Conservation (phyloP, 169 alveolate species). For the Eimeria praecox region DNA sequence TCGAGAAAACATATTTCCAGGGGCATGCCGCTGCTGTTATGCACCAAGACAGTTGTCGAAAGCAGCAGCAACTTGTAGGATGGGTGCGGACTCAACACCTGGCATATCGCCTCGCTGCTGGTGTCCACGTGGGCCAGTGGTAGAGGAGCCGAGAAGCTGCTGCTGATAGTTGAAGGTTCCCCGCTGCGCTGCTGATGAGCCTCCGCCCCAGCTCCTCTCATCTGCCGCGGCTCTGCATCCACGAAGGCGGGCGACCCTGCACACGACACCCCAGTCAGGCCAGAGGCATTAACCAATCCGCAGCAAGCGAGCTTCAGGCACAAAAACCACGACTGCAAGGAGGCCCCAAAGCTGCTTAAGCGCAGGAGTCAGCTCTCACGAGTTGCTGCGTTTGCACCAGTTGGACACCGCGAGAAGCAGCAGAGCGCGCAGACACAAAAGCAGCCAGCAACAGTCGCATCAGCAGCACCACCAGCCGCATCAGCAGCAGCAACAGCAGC, state of each 20-base stretch:
- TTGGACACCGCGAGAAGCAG: background rate
- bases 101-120: slow-evolving; percentile 84
- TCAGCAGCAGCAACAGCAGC: background rate
- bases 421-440: background rate
- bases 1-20: slow-evolving; percentile 89
- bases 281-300: background rate
- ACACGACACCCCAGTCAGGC: background rate
- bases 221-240: slow-evolving; percentile 26
- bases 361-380: background rate
- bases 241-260: slow-evolving; percentile 57
- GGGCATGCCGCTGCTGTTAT: slow-evolving; percentile 91
- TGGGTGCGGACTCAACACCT: slow-evolving; percentile 91
- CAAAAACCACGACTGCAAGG: background rate
- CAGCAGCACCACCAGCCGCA: slow-evolving; percentile 12
- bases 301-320: background rate
- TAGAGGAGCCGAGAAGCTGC: slow-evolving; percentile 60
- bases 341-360: background rate
- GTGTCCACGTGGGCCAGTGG: slow-evolving; percentile 34
- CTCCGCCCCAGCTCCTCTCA: background rate
- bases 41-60: slow-evolving; percentile 89
- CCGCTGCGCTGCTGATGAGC: slow-evolving; percentile 8
- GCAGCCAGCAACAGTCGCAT: background rate
- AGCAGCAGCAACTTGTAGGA: slow-evolving; percentile 90
- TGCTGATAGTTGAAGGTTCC: slow-evolving; percentile 13
- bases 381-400: background rate